Conservation (phyloP, 306 rosid genomes). For the Benincasa hispida region DNA sequence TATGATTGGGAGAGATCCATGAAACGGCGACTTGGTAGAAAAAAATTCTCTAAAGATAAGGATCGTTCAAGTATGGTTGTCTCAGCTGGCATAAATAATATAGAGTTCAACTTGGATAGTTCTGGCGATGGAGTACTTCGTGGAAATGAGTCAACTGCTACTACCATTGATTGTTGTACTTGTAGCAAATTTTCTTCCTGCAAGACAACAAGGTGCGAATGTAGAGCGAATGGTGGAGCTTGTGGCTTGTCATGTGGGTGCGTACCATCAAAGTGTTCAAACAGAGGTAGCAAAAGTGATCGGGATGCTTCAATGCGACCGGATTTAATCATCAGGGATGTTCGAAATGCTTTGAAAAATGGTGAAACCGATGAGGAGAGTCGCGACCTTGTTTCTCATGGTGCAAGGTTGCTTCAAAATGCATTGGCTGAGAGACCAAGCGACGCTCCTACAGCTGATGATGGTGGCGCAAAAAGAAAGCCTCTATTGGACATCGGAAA, state of each 20-base stretch:
- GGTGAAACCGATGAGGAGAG: constrained; percentile 32
- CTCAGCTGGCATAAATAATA: constrained; percentile 12
- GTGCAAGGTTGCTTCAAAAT: constrained; percentile 65
- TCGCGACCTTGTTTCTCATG: constrained; percentile 48
- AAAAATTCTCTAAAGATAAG: constrained; percentile 25
- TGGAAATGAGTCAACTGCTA: neutral
- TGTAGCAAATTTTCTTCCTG: constrained; percentile 59
- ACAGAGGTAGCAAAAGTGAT: constrained; percentile 28
- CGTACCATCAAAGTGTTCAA: constrained; percentile 38
- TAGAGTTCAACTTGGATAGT: constrained; percentile 17
- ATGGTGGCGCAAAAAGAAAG: constrained; percentile 31
- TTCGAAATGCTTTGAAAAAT: constrained; percentile 13
- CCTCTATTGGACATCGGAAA: constrained; percentile 84
- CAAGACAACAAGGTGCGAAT: constrained; percentile 61
- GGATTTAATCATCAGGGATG: constrained; percentile 17
- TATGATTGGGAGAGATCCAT: constrained; percentile 33
- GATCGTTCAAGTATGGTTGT: constrained; percentile 20
- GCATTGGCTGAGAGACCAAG: constrained; percentile 43
- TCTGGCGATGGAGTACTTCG: constrained; percentile 17
- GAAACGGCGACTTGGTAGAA: constrained; percentile 11
- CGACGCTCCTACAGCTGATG: constrained; percentile 23
- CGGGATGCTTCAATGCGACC: constrained; percentile 7
- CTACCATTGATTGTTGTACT: constrained; percentile 40
- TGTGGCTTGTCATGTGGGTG: constrained; percentile 66
- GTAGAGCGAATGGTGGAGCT: constrained; percentile 31